Base-by-base conservation (phyloP, 2,329 filamentous ascomycete genomes). In the Aspergillus fijiensis region DNA sequence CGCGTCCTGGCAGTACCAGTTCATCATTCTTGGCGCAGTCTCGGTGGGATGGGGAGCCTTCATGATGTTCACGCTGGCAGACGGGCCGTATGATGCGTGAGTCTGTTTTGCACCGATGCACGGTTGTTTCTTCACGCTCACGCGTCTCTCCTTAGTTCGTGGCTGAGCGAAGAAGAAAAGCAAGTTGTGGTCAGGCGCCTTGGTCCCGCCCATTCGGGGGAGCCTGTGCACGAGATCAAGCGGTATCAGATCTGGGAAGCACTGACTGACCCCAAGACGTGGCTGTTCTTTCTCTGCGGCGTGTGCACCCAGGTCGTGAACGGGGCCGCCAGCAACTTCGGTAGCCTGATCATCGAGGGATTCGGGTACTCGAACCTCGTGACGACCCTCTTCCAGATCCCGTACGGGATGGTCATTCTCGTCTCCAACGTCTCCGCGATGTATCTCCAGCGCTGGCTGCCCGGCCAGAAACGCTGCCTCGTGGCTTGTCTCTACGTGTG, bases 41-140 rank as follows among this genome's bases (percentile, higher is more conserved):
- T 29, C 27, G 7, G 27, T 29, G 7, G 27, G 27, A 29, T 29
- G 27, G 27, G 27, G 27, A 10, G 27, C 27, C 27, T 29, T 29
- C 27, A 29, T 29, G 27, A 29, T 29, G 27, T 29, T 29, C 27
- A 29, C 27, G 7, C 27, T 29, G 27, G 49, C n/a, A 51, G 25
- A 29, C 9, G 53, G 54, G 23, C 57, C 59, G 29, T 60, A 63
- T 27, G 59, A 57, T 14, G 61, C 55, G 31, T 57, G 57, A 29
- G 55, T 11, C 74, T 77, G 63, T 66, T 51, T 64, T 5, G 73
- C 77, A 61, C 67, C 70, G 1, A 52, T 76, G 9, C 9, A 2
- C 27, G 27, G 27, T 2, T 29, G 10, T 9, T 3, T 21, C 7
- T 29, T 29, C 9, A 29, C 7, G 27, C 27, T 29, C 27, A 29